Conservation (phyloP, 306 rosid species). For the Sophora flavescens region DNA sequence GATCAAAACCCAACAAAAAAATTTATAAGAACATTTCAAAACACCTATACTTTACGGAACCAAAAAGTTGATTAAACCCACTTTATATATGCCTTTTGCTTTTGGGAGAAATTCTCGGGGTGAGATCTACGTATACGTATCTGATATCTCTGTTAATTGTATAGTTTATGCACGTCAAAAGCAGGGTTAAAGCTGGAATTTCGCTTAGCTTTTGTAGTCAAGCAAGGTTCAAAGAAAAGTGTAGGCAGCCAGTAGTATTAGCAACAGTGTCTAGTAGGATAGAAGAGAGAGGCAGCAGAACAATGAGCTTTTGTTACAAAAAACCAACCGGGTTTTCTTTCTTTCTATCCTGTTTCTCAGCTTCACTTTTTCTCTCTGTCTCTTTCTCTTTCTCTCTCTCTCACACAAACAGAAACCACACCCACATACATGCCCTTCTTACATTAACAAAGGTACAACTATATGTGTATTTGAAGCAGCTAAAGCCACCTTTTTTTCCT, state of each 20-base stretch:
- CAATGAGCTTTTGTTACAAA: constrained; percentile 47
- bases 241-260: constrained; percentile 28
- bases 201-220: constrained; percentile 77
- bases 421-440: constrained; percentile 58
- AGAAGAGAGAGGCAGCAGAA: constrained; percentile 39
- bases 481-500: constrained; percentile 60
- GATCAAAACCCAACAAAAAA: no score
- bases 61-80: no score
- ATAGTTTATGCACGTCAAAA: neutral
- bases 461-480: constrained; percentile 54
- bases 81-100: no score
- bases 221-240: constrained; percentile 84
- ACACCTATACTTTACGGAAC: no score
- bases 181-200: neutral
- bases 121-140: no score
- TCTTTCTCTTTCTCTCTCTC: constrained; percentile 49
- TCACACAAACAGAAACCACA: neutral
- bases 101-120: no score
- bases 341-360: constrained; percentile 51
- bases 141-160: no score
- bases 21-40: no score
- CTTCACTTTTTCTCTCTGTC: constrained; percentile 35
- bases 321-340: constrained; percentile 52
- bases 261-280: neutral
- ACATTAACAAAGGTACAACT: constrained; percentile 59